Percentiles rank a stretch among this genome's conserved stretches.
These are phyloP conservation scores for Scenedesmus sp. DNA, from an alignment of 163 green algal genomes.

Conservation along the genomic window DNA sequence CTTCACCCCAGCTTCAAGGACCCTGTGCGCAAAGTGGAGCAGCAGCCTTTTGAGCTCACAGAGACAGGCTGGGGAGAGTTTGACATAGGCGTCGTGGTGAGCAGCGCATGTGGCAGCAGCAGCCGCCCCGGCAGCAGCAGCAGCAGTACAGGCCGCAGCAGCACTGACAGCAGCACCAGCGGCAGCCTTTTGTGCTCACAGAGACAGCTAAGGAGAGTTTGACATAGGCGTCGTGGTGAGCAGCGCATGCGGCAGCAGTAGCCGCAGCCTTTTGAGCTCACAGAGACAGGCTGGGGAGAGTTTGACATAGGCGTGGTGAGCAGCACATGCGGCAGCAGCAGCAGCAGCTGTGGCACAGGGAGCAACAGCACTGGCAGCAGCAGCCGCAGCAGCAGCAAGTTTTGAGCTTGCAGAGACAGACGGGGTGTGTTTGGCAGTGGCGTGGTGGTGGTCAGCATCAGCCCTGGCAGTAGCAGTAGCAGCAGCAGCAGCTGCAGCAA, in stretches of 20 bases:
- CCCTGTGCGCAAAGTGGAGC: slow-evolving; percentile 73
- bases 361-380: not conserved
- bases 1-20: slow-evolving; percentile 94
- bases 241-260: not conserved
- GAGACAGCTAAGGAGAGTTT: slow-evolving; percentile 68
- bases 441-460: not conserved
- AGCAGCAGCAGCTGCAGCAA: not conserved
- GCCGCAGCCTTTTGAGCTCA: slow-evolving; percentile 65
- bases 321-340: not conserved
- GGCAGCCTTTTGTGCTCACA: not conserved
- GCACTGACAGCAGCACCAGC: not conserved
- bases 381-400: no score
- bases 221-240: slow-evolving; percentile 77
- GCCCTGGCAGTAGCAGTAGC: not conserved
- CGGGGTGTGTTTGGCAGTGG: not conserved
- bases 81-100: slow-evolving; percentile 90
- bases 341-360: not conserved
- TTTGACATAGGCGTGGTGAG: slow-evolving; percentile 94
- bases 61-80: slow-evolving; percentile 99
- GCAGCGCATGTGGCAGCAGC: not conserved
- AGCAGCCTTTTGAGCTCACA: slow-evolving; percentile 90
- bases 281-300: slow-evolving; percentile 86
- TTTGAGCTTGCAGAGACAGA: no score
- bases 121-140: not conserved
- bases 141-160: not conserved